Base-by-base conservation (phyloP, 2,329 filamentous ascomycete genomes). In the Cladosporium cucumerinum region DNA sequence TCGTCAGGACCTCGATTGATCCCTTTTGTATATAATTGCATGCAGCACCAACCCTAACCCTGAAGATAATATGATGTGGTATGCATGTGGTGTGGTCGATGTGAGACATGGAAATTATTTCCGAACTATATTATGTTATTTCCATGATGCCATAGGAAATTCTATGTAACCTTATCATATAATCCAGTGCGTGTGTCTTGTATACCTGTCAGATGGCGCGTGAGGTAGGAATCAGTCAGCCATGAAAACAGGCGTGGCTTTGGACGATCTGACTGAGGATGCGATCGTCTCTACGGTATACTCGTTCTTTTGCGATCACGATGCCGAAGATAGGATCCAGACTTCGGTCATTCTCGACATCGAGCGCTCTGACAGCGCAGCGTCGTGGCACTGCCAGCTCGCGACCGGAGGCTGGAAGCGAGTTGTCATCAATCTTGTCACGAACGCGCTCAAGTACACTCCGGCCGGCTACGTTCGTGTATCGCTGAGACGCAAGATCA, bases 231-330 rank as follows among this genome's bases (percentile, higher is more conserved):
- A n/a, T n/a, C n/a, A n/a, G n/a, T n/a, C n/a, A n/a, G 63, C 68
- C 25, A 54, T 72, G 11, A 69, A 73, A 26, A 57, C 68, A 1
- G 67, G 72, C 34, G 67, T 81, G 0, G 79, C 83, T 62, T 71
- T 85, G 0, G 78, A 80, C n/a, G 73, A 80, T 3, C 67, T 84
- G 14, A 78, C 82, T 0, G 84, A 85, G 70, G 83, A 85, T 67
- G 83, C 84, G 0, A 79, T 84, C 2, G 84, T 86, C 65, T 84
- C 84, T 2, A n/a, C 52, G 0, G 52, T 55, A 2, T 55, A 34
- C 28, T 55, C 52, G 5, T 55, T 32, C n/a, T 34, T 21, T 30
- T 55, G 36, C 10, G 11, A 34, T 12, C 52, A 23, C 28, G 18
- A 34, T 23, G 18, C 28, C 11, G 12, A 23, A 3, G 18, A 52